Evolutionary conservation across 164 flowering plant species (phyloP).

Genomic region (Protea cynaroides): DNA sequence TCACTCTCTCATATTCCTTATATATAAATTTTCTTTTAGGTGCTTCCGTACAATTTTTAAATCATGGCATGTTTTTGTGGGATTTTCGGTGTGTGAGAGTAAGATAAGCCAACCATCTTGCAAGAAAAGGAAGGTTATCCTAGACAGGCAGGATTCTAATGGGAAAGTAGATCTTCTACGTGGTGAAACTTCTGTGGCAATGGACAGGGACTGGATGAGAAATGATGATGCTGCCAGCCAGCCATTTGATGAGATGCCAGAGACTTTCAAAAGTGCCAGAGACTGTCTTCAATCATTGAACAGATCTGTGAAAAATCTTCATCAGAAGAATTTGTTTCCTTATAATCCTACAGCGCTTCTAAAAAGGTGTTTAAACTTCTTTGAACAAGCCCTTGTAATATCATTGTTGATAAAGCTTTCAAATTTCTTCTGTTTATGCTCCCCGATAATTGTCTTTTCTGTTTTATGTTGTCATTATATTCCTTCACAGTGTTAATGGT

Average conservation of each 20-base stretch:
- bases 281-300: slow-evolving; percentile 62
- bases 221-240: slow-evolving; percentile 9
- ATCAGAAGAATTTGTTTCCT: slow-evolving; percentile 64
- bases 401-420: not conserved
- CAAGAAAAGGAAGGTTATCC: slow-evolving; percentile 46
- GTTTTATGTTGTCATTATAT: not conserved
- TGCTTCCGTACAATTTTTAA: slow-evolving; percentile 54
- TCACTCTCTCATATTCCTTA: not conserved
- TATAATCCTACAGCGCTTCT: slow-evolving; percentile 83
- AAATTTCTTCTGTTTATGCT: no score
- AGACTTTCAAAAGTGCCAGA: slow-evolving; percentile 42
- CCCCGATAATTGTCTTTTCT: not conserved
- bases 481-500: not conserved
- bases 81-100: slow-evolving; percentile 25
- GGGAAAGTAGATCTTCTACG: slow-evolving; percentile 13
- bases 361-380: slow-evolving; percentile 41
- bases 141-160: slow-evolving; percentile 14
- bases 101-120: slow-evolving; percentile 11
- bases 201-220: slow-evolving; percentile 9
- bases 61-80: slow-evolving; percentile 48
- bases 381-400: not conserved
- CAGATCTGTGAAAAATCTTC: slow-evolving; percentile 54
- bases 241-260: slow-evolving; percentile 3
- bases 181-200: slow-evolving; percentile 6
- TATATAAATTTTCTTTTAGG: slow-evolving; percentile 28